Evolutionary conservation across 1,284 basidiomycete species (phyloP), one percentile per base, ranked within the genome.

Genomic region (Sporisorium sorghi): DNA sequence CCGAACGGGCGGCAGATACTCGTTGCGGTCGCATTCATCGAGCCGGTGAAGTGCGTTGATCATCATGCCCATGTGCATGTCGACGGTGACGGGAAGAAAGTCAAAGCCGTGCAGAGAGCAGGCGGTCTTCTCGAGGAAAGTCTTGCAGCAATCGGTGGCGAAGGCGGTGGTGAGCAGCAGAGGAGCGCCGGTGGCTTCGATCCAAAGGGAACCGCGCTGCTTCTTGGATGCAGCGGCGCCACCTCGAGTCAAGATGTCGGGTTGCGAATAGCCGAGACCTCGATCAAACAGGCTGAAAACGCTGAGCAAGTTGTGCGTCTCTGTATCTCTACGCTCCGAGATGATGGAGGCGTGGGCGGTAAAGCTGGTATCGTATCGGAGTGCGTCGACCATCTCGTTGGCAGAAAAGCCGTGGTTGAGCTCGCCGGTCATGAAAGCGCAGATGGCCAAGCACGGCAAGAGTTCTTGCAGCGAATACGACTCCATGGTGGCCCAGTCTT

Each of bases 401-500:
- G 73, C 67, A 12, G 73, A 75, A 30, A 75, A 75, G 44, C 67
- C 67, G 12, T 56, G 63, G 12, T 71, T 70, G 32, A 75, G 54
- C 28, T 71, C 67, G 42, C 73, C 73, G 3, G 67, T 71, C 62
- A 66, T 67, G 33, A 70, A 67, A 19, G 63, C 73, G 47, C 67
- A 71, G 42, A 63, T 71, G 21, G 56, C 66, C 4, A 75, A 43
- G 32, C 63, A 60, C 6, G 62, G 63, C 49, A 71, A 48, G 14
- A 70, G 67, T 39, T 60, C 63, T 17, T 67, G 55, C 7, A 75
- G 60, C 23, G 73, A 70, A 35, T 58, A 65, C 11, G 67, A 75
- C 43, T 75, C 73, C 40, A 75, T 63, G 51, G 56, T 66, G 17
- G 63, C 55, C 73, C 73, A 75, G 26, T 70, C 73, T 30, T 75